Evolutionary conservation across 495 filamentous ascomycete genomes (phyloP).

Genomic region (Podospora bellae-mahoneyi): DNA sequence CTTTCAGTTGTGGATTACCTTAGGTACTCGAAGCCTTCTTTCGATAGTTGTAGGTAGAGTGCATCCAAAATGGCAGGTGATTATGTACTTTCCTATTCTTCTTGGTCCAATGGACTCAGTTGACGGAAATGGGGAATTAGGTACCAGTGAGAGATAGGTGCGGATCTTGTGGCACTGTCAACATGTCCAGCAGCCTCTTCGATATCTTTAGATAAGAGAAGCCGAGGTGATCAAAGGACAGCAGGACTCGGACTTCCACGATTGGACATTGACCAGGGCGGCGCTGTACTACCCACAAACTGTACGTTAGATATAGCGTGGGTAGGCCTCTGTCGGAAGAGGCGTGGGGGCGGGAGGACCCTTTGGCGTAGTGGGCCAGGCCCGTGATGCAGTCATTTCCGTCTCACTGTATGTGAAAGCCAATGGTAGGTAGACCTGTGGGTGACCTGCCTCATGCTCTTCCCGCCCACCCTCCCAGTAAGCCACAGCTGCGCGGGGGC

Average conservation of each 20-base stretch:
- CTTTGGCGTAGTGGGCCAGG: not conserved
- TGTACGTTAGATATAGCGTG: not conserved
- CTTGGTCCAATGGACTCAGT: not conserved
- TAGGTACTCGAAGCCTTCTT: not conserved
- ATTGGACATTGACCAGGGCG: not conserved
- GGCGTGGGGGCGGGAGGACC: not conserved
- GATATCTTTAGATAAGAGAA: not conserved
- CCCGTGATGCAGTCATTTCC: not conserved
- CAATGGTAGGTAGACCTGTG: not conserved
- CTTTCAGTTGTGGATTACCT: not conserved
- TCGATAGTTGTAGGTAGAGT: not conserved
- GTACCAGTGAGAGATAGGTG: too few relatives aligned
- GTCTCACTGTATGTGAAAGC: not conserved
- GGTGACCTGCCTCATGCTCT: not conserved
- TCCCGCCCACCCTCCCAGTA: not conserved
- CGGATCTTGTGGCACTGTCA: not conserved
- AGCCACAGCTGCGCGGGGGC: not conserved
- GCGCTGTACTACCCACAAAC: not conserved
- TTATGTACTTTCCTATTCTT: not conserved
- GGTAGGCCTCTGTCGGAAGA: not conserved
- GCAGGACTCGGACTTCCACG: not conserved
- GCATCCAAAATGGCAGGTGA: not conserved
- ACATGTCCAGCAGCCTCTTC: not conserved
- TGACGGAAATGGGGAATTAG: not conserved
- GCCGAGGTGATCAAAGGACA: not conserved